A percentile compares a stretch with the other conserved stretches of the same genome.
Evolutionary conservation across 257 asterid genomes (phyloP).

Genomic region (Cordia subcordata): DNA sequence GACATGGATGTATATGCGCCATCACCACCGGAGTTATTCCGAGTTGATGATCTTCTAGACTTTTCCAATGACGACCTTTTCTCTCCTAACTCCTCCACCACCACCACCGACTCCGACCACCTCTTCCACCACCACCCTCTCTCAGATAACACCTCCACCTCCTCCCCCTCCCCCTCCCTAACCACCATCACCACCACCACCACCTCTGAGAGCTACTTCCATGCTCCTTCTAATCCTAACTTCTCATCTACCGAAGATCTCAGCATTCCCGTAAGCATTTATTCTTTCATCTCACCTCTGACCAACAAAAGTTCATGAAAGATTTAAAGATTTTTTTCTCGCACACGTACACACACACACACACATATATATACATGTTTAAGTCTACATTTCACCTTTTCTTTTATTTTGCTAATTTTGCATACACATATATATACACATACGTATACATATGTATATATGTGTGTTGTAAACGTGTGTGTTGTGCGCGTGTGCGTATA

Average conservation of each 20-base stretch:
- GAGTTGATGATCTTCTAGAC: conserved; percentile 59
- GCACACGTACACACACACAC: too few species aligned
- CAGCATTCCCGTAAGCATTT: conserved; percentile 43
- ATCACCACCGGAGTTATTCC: conserved; percentile 23
- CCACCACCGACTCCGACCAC: conserved; percentile 21
- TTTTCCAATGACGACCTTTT: conserved; percentile 46
- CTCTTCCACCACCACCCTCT: conserved; percentile 28
- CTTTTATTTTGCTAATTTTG: conserved; percentile 2
- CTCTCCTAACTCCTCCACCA: conserved; percentile 29
- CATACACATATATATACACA: too few species aligned
- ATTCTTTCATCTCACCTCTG: background rate
- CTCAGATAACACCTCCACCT: conserved; percentile 11
- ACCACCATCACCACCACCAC: too few species aligned
- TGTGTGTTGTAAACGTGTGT: too few species aligned
- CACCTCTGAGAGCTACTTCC: conserved; percentile 1
- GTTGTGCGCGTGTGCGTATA: too few species aligned
- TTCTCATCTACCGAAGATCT: conserved; percentile 34
- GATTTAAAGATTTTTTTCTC: background rate
- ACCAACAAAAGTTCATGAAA: background rate
- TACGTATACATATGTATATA: too few species aligned
- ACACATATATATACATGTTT: too few species aligned
- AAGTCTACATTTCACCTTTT: background rate
- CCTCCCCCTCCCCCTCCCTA: conserved; percentile 12
- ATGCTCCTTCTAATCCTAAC: conserved; percentile 20
- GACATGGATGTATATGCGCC: conserved; percentile 56